These are phyloP conservation scores for Ogataea parapolymorpha DNA, from an alignment of 805 yeast species.

Conservation along the genomic window DNA sequence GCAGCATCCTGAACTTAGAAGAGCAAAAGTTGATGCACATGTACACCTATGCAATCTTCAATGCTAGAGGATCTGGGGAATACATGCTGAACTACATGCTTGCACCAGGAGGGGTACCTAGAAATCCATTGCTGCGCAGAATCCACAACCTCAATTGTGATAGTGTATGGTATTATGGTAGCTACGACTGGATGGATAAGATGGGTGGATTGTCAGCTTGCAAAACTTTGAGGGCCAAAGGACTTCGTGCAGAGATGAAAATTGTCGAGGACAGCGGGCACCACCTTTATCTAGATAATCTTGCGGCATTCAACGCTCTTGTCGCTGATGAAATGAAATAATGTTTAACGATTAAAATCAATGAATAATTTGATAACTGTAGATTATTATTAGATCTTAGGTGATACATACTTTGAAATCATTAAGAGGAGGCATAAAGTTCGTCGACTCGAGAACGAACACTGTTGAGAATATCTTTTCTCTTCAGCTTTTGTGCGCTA, in stretches of 20 bases:
- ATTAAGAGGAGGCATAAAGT: constrained; percentile 42
- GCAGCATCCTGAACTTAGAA: constrained; percentile 32
- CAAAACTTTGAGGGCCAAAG: constrained; percentile 32
- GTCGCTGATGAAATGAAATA: constrained; percentile 49
- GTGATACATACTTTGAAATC: constrained; percentile 3
- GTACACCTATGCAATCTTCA: constrained; percentile 82
- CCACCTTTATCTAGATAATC: constrained; percentile 74
- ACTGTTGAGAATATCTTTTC: constrained; percentile 77
- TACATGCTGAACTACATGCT: constrained; percentile 79
- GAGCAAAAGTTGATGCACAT: constrained; percentile 61
- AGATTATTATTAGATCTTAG: neutral
- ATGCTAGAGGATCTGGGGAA: constrained; percentile 88
- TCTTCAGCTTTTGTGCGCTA: constrained; percentile 93
- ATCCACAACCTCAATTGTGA: constrained; percentile 54
- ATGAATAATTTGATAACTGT: neutral
- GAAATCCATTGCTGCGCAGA: constrained; percentile 62
- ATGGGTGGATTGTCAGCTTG: constrained; percentile 45
- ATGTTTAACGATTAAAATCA: neutral
- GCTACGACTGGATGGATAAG: constrained; percentile 60
- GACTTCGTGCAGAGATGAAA: constrained; percentile 19
- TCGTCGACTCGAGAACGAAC: constrained; percentile 65
- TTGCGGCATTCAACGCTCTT: constrained; percentile 47
- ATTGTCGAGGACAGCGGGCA: constrained; percentile 63
- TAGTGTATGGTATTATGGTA: constrained; percentile 84
- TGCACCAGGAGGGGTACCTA: constrained; percentile 89